phyloP scores from a whole-genome alignment of 1,284 basidiomycete species.

The Salmacisia buchloeana region DNA sequence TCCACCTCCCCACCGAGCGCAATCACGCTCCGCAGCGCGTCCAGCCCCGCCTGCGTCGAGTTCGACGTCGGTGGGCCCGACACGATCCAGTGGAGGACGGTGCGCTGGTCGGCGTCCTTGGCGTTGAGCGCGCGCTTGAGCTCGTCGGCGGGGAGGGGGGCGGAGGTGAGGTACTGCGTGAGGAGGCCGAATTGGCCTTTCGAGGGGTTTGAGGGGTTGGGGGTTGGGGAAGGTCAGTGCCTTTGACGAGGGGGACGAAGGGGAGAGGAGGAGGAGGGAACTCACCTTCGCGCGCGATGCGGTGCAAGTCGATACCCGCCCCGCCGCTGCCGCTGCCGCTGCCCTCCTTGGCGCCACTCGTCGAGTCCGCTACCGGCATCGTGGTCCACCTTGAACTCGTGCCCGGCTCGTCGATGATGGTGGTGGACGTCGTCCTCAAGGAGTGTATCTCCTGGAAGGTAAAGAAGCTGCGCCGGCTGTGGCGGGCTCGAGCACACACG shows the following conservation, averaged over 20 bases:
- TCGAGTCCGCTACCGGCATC: too few relatives aligned
- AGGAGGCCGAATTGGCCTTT: conserved; percentile 1
- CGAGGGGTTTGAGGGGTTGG: background rate
- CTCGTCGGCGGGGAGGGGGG: background rate
- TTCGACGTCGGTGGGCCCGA: background rate
- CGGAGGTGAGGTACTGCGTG: background rate
- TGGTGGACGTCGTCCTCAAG: too few relatives aligned
- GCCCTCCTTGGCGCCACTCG: too few relatives aligned
- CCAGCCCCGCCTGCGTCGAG: background rate
- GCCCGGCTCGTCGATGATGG: too few relatives aligned
- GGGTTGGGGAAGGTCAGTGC: background rate
- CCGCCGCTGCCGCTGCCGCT: background rate
- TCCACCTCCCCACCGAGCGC: background rate
- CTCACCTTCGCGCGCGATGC: conserved; percentile 3
- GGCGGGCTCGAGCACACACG: too few relatives aligned
- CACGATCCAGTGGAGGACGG: conserved; percentile 6
- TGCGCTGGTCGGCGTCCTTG: background rate
- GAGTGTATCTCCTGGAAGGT: too few relatives aligned
- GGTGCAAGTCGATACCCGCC: conserved; percentile 4
- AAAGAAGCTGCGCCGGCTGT: too few relatives aligned
- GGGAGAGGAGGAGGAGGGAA: background rate
- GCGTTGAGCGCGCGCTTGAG: background rate
- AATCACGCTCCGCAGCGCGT: background rate
- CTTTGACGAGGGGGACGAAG: background rate
- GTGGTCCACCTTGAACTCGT: background rate